Evolutionary conservation across 331 rosid genomes (phyloP).

Genomic region (Malus hybrid): DNA sequence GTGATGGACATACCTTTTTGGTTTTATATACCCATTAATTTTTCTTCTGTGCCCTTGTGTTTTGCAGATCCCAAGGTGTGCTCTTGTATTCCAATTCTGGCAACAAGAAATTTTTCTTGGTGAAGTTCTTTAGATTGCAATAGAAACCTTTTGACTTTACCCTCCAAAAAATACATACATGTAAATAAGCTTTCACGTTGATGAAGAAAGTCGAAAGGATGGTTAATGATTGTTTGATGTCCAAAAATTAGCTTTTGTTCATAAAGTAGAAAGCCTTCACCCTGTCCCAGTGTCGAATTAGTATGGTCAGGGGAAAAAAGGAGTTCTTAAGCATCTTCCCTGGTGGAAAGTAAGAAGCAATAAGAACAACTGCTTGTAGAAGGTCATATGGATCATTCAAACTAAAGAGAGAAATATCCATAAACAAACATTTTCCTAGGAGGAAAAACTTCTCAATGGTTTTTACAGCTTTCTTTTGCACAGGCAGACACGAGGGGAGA

Average conservation of each 20-base stretch:
- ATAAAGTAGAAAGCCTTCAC: background rate
- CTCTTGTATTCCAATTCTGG: slow-evolving; percentile 18
- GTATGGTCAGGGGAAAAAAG: background rate
- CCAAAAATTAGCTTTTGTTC: background rate
- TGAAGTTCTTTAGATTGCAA: slow-evolving; percentile 16
- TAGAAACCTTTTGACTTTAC: background rate
- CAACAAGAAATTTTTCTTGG: slow-evolving; percentile 20
- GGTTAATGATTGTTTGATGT: background rate
- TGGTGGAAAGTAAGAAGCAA: background rate
- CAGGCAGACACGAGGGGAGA: background rate
- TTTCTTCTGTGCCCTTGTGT: slow-evolving; percentile 14
- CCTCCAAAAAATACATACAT: background rate
- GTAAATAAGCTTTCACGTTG: too few relatives aligned
- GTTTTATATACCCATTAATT: background rate
- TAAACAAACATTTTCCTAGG: background rate
- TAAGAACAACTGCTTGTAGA: background rate
- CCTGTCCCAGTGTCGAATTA: background rate
- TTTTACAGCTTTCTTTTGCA: background rate
- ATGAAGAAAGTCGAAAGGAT: background rate
- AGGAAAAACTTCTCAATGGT: background rate
- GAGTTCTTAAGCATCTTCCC: background rate
- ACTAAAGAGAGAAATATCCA: background rate
- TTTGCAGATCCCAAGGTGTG: slow-evolving; percentile 81
- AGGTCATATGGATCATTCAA: background rate
- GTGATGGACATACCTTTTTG: background rate